phyloP scores from a whole-genome alignment of 2,329 filamentous ascomycete species.

The Aspergillus pseudotamarii region DNA sequence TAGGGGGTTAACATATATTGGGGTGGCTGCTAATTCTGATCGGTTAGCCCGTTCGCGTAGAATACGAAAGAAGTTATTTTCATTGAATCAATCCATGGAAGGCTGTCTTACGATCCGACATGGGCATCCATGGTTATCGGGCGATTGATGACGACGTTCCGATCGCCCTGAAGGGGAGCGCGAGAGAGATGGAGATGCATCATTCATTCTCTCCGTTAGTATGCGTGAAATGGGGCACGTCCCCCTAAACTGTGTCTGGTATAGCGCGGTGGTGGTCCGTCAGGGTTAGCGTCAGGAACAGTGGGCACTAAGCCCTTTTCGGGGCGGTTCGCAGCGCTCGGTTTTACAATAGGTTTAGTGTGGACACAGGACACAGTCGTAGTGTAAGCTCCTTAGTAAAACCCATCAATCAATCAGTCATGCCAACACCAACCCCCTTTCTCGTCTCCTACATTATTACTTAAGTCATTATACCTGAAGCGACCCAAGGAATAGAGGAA shows the following conservation, averaged over 20 bases:
- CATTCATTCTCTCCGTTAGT: neutral
- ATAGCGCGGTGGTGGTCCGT: neutral
- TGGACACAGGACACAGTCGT: no score
- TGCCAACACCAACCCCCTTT: neutral
- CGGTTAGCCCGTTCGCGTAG: neutral
- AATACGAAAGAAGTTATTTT: neutral
- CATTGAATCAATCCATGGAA: no score
- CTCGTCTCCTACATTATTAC: neutral
- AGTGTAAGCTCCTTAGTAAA: neutral
- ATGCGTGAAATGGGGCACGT: neutral
- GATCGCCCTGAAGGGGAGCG: neutral
- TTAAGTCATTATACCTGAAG: neutral
- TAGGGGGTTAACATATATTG: neutral
- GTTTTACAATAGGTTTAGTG: neutral
- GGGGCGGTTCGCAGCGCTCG: slow-evolving; percentile 10
- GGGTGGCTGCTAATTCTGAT: neutral
- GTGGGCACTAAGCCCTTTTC: slow-evolving; percentile 9
- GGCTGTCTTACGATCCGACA: neutral
- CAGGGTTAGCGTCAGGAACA: slow-evolving; percentile 13
- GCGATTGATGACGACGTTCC: neutral
- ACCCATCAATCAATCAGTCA: neutral
- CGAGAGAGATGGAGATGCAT: neutral
- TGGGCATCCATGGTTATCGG: neutral
- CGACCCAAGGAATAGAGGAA: neutral
- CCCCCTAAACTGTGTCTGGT: neutral